Evolutionary conservation across 2,329 filamentous ascomycete species (phyloP).

Genomic region (Penicillium sp.): DNA sequence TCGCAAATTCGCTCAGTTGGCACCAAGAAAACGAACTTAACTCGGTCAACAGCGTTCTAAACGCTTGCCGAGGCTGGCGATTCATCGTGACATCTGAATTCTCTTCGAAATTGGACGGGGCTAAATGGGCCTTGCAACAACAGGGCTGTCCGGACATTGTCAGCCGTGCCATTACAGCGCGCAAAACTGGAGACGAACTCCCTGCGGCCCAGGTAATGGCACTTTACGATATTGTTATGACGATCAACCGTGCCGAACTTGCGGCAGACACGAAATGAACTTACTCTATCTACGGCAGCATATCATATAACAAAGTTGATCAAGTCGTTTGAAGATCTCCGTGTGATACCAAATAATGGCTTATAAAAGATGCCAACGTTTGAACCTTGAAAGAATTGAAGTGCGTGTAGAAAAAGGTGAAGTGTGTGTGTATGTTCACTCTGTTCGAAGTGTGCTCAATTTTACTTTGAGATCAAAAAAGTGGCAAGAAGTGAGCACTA

Average conservation of each 20-base stretch:
- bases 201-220: slow-evolving; percentile 11
- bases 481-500: too few relatives aligned
- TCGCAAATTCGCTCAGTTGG: slow-evolving; percentile 13
- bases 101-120: slow-evolving; percentile 15
- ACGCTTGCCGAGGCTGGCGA: slow-evolving; percentile 16
- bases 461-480: too few relatives aligned
- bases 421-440: too few relatives aligned
- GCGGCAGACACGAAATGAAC: not conserved
- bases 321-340: too few relatives aligned
- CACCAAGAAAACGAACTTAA: slow-evolving; percentile 16
- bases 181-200: slow-evolving; percentile 13
- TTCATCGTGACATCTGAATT: slow-evolving; percentile 12
- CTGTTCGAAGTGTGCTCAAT: too few relatives aligned
- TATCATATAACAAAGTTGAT: too few relatives aligned
- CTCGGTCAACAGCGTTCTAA: slow-evolving; percentile 15
- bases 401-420: too few relatives aligned
- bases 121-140: slow-evolving; percentile 16
- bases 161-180: slow-evolving; percentile 13
- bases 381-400: too few relatives aligned
- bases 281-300: too few relatives aligned
- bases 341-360: too few relatives aligned
- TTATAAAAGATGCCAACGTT: too few relatives aligned
- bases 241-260: slow-evolving; percentile 8
- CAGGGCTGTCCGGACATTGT: slow-evolving; percentile 16
- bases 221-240: slow-evolving; percentile 16